Evolutionary conservation across 2,329 filamentous ascomycete genomes (phyloP), one percentile per base, ranked within the genome.

Genomic region (Ophioceras dolichostomum): DNA sequence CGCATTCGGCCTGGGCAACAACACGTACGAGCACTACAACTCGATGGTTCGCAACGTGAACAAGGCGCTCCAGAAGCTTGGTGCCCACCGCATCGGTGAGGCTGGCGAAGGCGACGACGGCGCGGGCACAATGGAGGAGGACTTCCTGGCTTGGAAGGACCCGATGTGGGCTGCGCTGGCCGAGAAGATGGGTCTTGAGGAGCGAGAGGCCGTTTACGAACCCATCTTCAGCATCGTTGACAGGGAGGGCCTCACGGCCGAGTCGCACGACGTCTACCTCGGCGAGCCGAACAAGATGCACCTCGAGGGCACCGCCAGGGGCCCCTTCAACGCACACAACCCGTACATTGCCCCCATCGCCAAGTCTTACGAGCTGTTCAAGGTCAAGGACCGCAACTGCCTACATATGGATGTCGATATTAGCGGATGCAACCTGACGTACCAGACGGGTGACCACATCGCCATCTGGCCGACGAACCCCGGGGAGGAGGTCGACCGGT

Each of bases 11-110:
- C 77, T 98, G 28, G 91, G 91, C 48, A 98, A 98, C 70, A 98
- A 96, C 68, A 96, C 91, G 20, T 98, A 98, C 58, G 91, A 98
- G 58, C 91, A 98, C 68, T 98, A 95, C 72, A 98, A 98, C 67
- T 83, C 83, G 37, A 94, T 98, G 86, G 88, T 98, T 42, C 86
- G 89, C 58, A 84, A 89, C 45, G 80, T 96, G 40, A 78, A 91
- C 62, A 78, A 82, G 57, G 79, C 78, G 43, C 67, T 98, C 41
- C 70, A 77, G 53, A 89, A 83, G 52, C 70, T 94, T 16, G 91
- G 91, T 43, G 91, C 83, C 10, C 71, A 78, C 53, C 75, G 86
- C 47, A 85, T 98, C 48, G 88, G 91, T 32, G 69, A 79, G 40
- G 86, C 88, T 39, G 91, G 93, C 49, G 89, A 96, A 65, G 91